Conservation (phyloP, 352 stramenopile genomes). For the Phytopythium helicoides region DNA sequence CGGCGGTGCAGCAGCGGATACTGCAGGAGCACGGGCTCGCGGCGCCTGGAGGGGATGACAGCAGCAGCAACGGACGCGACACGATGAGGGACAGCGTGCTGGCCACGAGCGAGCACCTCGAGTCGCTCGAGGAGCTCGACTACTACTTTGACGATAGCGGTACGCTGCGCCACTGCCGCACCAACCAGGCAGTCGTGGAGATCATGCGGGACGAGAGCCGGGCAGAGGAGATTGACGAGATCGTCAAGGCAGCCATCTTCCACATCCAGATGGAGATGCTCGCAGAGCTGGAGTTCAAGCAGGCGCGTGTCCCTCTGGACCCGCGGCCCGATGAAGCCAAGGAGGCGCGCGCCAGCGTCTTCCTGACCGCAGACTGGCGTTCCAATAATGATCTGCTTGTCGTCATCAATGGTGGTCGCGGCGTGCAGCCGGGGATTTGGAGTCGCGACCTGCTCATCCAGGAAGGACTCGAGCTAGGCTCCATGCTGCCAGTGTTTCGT, state of each 20-base stretch:
- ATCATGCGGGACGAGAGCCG: slow-evolving; percentile 74
- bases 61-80: slow-evolving; percentile 15
- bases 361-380: slow-evolving; percentile 69
- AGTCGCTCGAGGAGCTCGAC: slow-evolving; percentile 72
- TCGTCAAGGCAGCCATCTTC: slow-evolving; percentile 82
- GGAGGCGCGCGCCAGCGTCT: slow-evolving; percentile 65
- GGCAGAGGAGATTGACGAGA: slow-evolving; percentile 68
- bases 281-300: slow-evolving; percentile 70
- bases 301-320: slow-evolving; percentile 65
- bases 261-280: slow-evolving; percentile 87
- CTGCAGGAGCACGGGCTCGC: slow-evolving; percentile 48
- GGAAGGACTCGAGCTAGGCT: slow-evolving; percentile 70
- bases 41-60: slow-evolving; percentile 8
- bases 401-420: slow-evolving; percentile 66
- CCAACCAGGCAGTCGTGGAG: slow-evolving; percentile 71
- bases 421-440: slow-evolving; percentile 75
- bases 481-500: slow-evolving; percentile 71
- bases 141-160: slow-evolving; percentile 77
- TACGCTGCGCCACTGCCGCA: slow-evolving; percentile 66
- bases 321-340: slow-evolving; percentile 55
- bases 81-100: slow-evolving; percentile 32
- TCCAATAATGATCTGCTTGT: slow-evolving; percentile 57
- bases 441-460: slow-evolving; percentile 74
- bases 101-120: slow-evolving; percentile 52
- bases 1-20: slow-evolving; percentile 27